Base-by-base conservation (phyloP, 1,284 basidiomycete species). In the Fomes fomentarius region DNA sequence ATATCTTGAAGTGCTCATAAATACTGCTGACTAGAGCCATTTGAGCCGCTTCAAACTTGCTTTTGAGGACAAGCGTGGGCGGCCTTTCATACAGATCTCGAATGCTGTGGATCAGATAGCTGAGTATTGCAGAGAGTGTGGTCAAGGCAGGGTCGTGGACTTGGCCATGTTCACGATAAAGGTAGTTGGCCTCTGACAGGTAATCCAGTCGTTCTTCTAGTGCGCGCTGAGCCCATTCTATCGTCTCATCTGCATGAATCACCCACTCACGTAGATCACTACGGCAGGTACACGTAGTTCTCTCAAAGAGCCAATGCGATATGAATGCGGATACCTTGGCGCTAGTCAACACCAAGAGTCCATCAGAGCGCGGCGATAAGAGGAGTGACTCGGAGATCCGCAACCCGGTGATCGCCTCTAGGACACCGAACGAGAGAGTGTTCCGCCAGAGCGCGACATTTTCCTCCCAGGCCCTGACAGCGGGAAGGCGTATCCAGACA, bases 401-500 rank as follows among this genome's bases (percentile, higher is more conserved):
- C 3, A 25, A 19, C 4, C 51, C 47, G 11, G 39, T 47, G 39
- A 50, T 41, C 8, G 44, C 33, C 30, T 57, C 56, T 9, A 57
- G 37, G 0, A 53, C 19, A 12, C 56, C 51, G 24, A 57, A 53
- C 1, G 51, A 50, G 40, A 57, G 40, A 4, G 51, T 47, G 26
- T 44, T 47, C 17, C 43, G 25, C 51, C 56, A 57, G 7, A 57
- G 46, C 14, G 50, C 50, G 1, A 34, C 40, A 12, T 56, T 28
- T 15, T 44, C 41, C 4, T 4, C 17, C 10, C 11, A 14, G 21
- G 24, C 26, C 24, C n/a, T 35, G 7, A 28, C 45, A 31, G 8
- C 45, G 14, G 19, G 22, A 5, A 40, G 22, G 14, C 38, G 54
- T 4, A 38, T 26, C 21, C 22, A 39, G 11, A 22, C 37, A 15